Conservation (phyloP, 2,329 filamentous ascomycete species). For the Beauveria sp. region DNA sequence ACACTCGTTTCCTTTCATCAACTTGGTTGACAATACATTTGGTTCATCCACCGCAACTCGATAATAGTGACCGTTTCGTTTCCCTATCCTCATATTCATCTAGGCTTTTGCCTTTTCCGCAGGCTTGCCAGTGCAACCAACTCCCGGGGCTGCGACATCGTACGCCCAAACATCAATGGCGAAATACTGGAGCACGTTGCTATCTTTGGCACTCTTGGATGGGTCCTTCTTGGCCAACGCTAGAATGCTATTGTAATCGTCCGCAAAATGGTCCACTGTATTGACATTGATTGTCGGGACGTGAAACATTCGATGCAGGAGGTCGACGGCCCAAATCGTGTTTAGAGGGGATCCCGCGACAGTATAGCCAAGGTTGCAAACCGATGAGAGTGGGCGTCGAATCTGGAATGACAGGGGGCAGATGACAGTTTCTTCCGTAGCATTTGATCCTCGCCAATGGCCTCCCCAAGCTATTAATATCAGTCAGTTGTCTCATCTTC, state of each 20-base stretch:
- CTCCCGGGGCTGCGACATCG: slow-evolving; percentile 55
- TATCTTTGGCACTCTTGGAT: slow-evolving; percentile 46
- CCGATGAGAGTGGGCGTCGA: slow-evolving; percentile 47
- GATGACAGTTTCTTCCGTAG: slow-evolving; percentile 60
- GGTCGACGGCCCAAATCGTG: slow-evolving; percentile 58
- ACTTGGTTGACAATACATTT: slow-evolving; percentile 27
- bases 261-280: slow-evolving; percentile 54
- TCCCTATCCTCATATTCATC: not conserved
- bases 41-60: not conserved
- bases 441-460: slow-evolving; percentile 60
- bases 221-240: slow-evolving; percentile 42
- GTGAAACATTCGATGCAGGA: slow-evolving; percentile 61
- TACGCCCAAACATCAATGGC: slow-evolving; percentile 60
- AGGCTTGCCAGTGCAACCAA: slow-evolving; percentile 48
- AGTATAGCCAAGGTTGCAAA: slow-evolving; percentile 57
- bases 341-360: slow-evolving; percentile 49
- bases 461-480: slow-evolving; percentile 51
- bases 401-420: slow-evolving; percentile 54
- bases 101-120: slow-evolving; percentile 7
- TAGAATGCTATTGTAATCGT: slow-evolving; percentile 47
- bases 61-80: not conserved
- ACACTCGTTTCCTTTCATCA: not conserved
- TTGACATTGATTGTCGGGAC: slow-evolving; percentile 52
- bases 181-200: slow-evolving; percentile 59
- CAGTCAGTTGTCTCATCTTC: not conserved